Percentiles rank a stretch among this genome's conserved stretches.
Conservation (phyloP, 305 asterid genomes). For the Fraxinus velutina region DNA sequence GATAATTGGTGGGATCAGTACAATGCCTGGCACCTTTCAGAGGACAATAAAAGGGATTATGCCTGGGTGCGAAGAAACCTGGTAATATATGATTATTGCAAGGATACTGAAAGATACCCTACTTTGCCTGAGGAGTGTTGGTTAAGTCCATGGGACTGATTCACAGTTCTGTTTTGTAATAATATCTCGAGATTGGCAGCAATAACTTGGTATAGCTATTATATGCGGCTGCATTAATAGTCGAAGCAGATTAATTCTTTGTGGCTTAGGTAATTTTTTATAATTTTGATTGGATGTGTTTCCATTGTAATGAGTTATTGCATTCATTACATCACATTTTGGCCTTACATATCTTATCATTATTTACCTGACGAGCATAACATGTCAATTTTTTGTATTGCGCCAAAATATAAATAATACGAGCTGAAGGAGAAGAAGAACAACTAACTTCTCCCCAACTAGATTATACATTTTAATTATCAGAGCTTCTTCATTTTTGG, state of each 20-base stretch:
- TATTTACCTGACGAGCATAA: neutral
- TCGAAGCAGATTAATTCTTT: neutral
- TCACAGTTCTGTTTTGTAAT: neutral
- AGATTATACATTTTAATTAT: neutral
- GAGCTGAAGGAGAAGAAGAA: neutral
- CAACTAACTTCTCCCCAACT: conserved; percentile 22
- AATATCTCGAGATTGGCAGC: neutral
- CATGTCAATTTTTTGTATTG: neutral
- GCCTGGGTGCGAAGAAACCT: conserved; percentile 86
- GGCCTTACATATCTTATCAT: neutral
- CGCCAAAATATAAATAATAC: neutral
- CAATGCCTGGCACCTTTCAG: conserved; percentile 68
- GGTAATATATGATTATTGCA: conserved; percentile 79
- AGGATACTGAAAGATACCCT: conserved; percentile 54
- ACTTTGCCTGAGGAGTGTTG: conserved; percentile 71
- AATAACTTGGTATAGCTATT: neutral
- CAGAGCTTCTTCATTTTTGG: conserved; percentile 29
- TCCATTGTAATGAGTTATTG: neutral
- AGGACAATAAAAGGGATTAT: conserved; percentile 57
- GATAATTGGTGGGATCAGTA: conserved; percentile 86
- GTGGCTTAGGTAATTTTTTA: neutral
- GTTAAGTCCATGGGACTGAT: conserved; percentile 26
- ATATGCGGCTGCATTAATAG: neutral
- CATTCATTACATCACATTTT: neutral
- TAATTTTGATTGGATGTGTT: neutral